phyloP scores from a whole-genome alignment of 2,329 filamentous ascomycete genomes.

The Penicillium aurantiogriseum region DNA sequence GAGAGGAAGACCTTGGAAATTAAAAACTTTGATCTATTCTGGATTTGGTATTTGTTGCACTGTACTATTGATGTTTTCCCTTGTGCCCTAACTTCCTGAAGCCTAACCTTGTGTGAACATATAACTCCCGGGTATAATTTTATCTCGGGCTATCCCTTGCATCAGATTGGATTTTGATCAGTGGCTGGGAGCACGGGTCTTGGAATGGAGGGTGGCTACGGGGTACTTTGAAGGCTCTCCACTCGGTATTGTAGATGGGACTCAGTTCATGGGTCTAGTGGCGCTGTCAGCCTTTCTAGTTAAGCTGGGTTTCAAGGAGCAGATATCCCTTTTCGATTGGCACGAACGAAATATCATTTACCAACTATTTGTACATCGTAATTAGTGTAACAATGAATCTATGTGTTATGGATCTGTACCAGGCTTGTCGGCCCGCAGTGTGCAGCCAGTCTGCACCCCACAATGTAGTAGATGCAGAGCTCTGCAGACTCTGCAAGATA shows the following conservation, averaged over 20 bases:
- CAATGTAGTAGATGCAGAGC: slow-evolving; percentile 3
- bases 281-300: not conserved
- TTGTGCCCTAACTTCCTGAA: not conserved
- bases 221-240: not conserved
- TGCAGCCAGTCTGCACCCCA: slow-evolving; percentile 17
- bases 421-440: not conserved
- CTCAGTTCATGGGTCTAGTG: not conserved
- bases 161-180: slow-evolving; percentile 9
- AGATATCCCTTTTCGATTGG: not conserved
- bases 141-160: slow-evolving; percentile 21
- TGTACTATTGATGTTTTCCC: not conserved
- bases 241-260: not conserved
- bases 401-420: not conserved
- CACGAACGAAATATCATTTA: too few relatives aligned
- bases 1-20: not conserved
- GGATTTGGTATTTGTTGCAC: not conserved
- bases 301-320: not conserved
- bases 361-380: not conserved
- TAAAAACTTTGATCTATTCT: not conserved
- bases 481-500: slow-evolving; percentile 18
- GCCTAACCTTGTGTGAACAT: slow-evolving; percentile 8
- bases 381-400: not conserved
- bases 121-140: slow-evolving; percentile 3
- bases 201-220: not conserved
- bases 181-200: not conserved